phyloP scores from a whole-genome alignment of 2,329 filamentous ascomycete species.

The Fusarium scirpi region DNA sequence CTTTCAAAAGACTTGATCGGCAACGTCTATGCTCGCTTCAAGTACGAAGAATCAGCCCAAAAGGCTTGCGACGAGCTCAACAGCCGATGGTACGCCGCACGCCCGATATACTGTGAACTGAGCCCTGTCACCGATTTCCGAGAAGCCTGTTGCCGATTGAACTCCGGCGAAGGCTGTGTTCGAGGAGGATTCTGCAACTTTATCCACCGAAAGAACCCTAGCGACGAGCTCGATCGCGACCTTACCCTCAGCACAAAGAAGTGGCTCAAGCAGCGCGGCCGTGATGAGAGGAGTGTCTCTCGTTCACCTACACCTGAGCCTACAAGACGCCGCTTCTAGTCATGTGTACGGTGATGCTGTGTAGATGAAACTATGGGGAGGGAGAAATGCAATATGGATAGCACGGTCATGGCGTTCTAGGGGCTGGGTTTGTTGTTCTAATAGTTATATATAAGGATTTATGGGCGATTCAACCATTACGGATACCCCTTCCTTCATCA shows the following conservation, averaged over 20 bases:
- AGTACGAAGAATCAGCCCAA: slow-evolving; percentile 97
- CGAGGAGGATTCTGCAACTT: slow-evolving; percentile 99
- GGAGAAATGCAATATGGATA: slow-evolving; percentile 30
- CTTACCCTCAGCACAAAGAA: slow-evolving; percentile 92
- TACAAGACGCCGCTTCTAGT: slow-evolving; percentile 75
- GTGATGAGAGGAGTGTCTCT: slow-evolving; percentile 84
- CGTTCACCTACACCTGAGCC: slow-evolving; percentile 91
- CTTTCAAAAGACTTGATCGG: slow-evolving; percentile 82
- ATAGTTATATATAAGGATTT: slow-evolving; percentile 36
- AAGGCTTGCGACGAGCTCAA: slow-evolving; percentile 94
- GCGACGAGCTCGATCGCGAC: slow-evolving; percentile 87
- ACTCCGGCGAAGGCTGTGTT: slow-evolving; percentile 94
- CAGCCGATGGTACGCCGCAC: slow-evolving; percentile 93
- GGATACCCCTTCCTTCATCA: slow-evolving; percentile 38
- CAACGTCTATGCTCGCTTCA: slow-evolving; percentile 99
- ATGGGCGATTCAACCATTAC: slow-evolving; percentile 33
- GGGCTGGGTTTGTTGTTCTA: slow-evolving; percentile 34
- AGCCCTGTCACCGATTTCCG: slow-evolving; percentile 97
- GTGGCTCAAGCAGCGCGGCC: slow-evolving; percentile 87
- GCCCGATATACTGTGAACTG: slow-evolving; percentile 98
- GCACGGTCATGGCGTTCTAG: slow-evolving; percentile 47
- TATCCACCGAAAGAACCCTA: slow-evolving; percentile 97
- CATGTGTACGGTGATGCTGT: slow-evolving; percentile 9
- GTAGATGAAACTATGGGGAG: slow-evolving; percentile 13
- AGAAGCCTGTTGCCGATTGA: slow-evolving; percentile 95